Evolutionary conservation across 805 yeast genomes (phyloP).

Genomic region (Wickerhamiella dianesei): DNA sequence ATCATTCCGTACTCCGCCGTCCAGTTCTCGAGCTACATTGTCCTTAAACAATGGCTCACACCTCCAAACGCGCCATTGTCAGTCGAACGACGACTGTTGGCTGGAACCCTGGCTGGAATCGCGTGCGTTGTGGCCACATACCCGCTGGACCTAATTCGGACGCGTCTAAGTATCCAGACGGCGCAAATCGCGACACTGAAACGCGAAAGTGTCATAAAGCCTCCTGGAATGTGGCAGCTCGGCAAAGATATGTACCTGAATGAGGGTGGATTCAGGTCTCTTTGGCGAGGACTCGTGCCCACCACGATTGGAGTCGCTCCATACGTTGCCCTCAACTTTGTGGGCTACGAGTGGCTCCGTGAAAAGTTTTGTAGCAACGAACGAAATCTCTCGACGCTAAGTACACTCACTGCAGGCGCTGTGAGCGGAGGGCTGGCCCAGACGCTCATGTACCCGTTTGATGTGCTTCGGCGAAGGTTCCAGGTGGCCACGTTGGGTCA

Average conservation of each 20-base stretch:
- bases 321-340: constrained; percentile 83
- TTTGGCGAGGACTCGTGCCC: constrained; percentile 80
- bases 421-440: constrained; percentile 82
- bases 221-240: constrained; percentile 61
- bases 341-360: constrained; percentile 71
- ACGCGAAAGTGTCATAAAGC: constrained; percentile 25
- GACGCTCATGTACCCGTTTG: constrained; percentile 81
- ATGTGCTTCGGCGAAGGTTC: constrained; percentile 72
- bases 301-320: constrained; percentile 93
- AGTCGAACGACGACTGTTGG: constrained; percentile 29
- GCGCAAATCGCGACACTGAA: constrained; percentile 36
- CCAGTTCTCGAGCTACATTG: constrained; percentile 76
- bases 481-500: constrained; percentile 69
- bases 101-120: constrained; percentile 76
- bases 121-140: constrained; percentile 72
- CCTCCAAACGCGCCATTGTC: constrained; percentile 17
- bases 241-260: constrained; percentile 43
- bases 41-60: constrained; percentile 34
- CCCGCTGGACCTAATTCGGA: constrained; percentile 83
- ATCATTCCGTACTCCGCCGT: constrained; percentile 91
- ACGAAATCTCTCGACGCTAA: constrained; percentile 30
- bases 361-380: constrained; percentile 32
- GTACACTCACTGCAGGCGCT: constrained; percentile 69
- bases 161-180: constrained; percentile 79
- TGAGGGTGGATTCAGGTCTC: constrained; percentile 72